Conservation (phyloP, 441 rosid species). For the California macrophylla region DNA sequence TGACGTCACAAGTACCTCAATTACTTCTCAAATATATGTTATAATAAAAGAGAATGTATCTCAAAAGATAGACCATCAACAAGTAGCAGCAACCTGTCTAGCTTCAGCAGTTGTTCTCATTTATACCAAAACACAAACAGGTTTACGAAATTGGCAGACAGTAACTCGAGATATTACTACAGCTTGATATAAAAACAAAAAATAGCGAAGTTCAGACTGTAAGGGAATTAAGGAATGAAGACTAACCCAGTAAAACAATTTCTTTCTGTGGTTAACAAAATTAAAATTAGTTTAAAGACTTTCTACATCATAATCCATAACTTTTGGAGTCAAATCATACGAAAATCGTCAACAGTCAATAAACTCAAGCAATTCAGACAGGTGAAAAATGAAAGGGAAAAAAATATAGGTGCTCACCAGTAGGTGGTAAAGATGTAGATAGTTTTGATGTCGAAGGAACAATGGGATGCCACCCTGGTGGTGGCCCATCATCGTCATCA, state of each 20-base stretch:
- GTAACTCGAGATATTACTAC: neutral
- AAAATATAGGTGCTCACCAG: neutral
- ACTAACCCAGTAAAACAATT: neutral
- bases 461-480: conserved; percentile 1
- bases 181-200: neutral
- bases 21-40: neutral
- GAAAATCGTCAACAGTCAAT: neutral
- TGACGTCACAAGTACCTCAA: neutral
- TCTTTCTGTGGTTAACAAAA: neutral
- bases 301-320: no score
- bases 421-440: neutral
- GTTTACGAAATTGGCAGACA: neutral
- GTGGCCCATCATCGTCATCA: neutral
- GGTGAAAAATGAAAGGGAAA: neutral
- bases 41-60: neutral
- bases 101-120: neutral
- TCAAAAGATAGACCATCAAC: neutral
- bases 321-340: no score
- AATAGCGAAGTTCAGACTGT: neutral
- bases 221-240: neutral
- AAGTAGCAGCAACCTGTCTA: neutral
- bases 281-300: neutral
- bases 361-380: neutral
- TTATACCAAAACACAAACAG: neutral
- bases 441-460: neutral